Conservation (phyloP, 352 stramenopile species). For the Phytophthora sp. region DNA sequence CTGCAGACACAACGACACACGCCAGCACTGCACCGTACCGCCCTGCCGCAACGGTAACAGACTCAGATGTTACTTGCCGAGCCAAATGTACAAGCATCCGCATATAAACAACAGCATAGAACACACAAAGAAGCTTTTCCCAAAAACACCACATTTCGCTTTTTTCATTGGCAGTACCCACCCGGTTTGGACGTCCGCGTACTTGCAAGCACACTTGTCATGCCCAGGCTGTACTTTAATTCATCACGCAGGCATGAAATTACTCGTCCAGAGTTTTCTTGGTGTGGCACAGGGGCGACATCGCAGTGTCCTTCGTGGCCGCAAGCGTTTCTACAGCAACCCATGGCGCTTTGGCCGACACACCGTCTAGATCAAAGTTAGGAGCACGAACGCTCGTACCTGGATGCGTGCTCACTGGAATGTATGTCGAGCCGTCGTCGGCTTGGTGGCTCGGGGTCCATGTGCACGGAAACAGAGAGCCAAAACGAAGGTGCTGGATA, state of each 20-base stretch:
- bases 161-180: slow-evolving; percentile 43
- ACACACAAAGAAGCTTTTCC: slow-evolving; percentile 34
- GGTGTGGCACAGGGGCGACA: slow-evolving; percentile 45
- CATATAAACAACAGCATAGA: slow-evolving; percentile 15
- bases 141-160: slow-evolving; percentile 28
- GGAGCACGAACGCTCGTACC: slow-evolving; percentile 65
- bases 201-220: slow-evolving; percentile 19
- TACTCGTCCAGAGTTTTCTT: slow-evolving; percentile 42
- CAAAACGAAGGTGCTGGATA: slow-evolving; percentile 99
- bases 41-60: slow-evolving; percentile 19
- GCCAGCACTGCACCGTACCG: slow-evolving; percentile 13
- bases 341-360: slow-evolving; percentile 72
- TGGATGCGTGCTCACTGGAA: slow-evolving; percentile 63
- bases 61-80: slow-evolving; percentile 30
- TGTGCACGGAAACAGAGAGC: slow-evolving; percentile 90
- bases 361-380: slow-evolving; percentile 71
- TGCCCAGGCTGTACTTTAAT: slow-evolving; percentile 3
- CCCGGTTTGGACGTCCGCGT: slow-evolving; percentile 32
- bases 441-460: slow-evolving; percentile 69
- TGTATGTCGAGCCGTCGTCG: slow-evolving; percentile 55
- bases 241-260: slow-evolving; percentile 3
- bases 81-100: slow-evolving; percentile 13
- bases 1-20: slow-evolving; percentile 8
- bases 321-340: slow-evolving; percentile 61
- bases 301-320: slow-evolving; percentile 53